Conservation (phyloP, 2,329 filamentous ascomycete genomes). For the Paecilomyces formosus region DNA sequence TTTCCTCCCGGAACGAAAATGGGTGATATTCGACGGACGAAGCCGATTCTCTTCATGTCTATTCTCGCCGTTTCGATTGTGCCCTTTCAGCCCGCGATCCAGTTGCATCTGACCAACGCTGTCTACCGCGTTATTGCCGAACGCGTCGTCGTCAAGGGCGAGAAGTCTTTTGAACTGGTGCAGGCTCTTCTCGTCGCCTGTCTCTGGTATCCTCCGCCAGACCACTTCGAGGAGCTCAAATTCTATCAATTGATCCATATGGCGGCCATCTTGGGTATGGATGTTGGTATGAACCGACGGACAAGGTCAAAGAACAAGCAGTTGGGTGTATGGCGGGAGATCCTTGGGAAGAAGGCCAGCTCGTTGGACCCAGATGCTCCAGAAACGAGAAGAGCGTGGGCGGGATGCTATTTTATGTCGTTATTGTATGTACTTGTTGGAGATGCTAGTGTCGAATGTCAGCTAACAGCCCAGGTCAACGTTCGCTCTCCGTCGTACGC, state of each 20-base stretch:
- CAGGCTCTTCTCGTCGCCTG: conserved; percentile 68
- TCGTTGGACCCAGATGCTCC: conserved; percentile 44
- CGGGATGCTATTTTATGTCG: conserved; percentile 55
- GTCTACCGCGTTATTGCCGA: conserved; percentile 68
- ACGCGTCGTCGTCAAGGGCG: conserved; percentile 63
- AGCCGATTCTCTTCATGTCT: conserved; percentile 53
- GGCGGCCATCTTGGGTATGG: conserved; percentile 73
- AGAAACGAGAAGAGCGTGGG: conserved; percentile 52
- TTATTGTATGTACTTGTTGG: conserved; percentile 40
- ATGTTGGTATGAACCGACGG: conserved; percentile 66
- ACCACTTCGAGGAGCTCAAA: conserved; percentile 77
- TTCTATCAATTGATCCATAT: conserved; percentile 84
- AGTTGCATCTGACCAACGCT: conserved; percentile 59
- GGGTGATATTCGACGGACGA: conserved; percentile 48
- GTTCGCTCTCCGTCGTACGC: conserved; percentile 51
- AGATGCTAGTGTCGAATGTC: background rate
- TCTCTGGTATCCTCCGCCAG: conserved; percentile 81
- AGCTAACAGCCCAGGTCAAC: conserved; percentile 38
- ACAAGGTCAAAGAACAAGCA: conserved; percentile 27
- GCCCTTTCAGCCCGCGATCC: conserved; percentile 46
- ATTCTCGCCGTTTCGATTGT: conserved; percentile 50
- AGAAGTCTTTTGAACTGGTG: conserved; percentile 76
- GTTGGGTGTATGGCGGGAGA: conserved; percentile 29
- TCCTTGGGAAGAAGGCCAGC: conserved; percentile 29
- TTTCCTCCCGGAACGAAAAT: conserved; percentile 49